Evolutionary conservation across 306 rosid species (phyloP).

Genomic region (Rubus parviflorus): DNA sequence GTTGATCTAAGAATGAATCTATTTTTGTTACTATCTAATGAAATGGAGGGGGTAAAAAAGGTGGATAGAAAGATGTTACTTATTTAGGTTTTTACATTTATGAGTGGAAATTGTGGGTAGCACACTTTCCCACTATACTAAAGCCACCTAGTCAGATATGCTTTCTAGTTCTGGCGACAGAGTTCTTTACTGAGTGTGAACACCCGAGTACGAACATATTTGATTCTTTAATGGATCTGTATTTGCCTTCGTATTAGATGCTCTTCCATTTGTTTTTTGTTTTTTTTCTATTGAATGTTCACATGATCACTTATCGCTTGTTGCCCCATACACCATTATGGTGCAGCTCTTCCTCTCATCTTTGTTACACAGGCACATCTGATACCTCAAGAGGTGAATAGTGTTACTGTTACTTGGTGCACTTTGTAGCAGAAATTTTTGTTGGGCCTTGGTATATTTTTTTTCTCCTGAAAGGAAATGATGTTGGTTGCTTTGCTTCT

Average conservation of each 20-base stretch:
- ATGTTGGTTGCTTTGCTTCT: constrained; percentile 8
- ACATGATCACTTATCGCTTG: too few species aligned
- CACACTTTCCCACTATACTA: not conserved
- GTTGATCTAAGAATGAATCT: constrained; percentile 1
- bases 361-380: not conserved
- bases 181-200: not conserved
- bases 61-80: too few species aligned
- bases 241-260: not conserved
- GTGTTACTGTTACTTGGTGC: not conserved
- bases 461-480: not conserved
- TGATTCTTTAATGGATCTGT: not conserved
- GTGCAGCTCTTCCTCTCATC: not conserved
- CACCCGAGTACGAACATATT: not conserved
- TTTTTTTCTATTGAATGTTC: too few species aligned
- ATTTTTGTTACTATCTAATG: not conserved
- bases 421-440: not conserved
- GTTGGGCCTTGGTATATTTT: not conserved
- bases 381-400: constrained; percentile 2
- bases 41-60: not conserved
- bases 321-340: not conserved
- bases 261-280: not conserved
- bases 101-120: not conserved
- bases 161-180: not conserved
- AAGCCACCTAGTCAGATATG: not conserved
- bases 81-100: not conserved